phyloP scores from a whole-genome alignment of 805 yeast species.

The Zygotorulaspora sp. region DNA sequence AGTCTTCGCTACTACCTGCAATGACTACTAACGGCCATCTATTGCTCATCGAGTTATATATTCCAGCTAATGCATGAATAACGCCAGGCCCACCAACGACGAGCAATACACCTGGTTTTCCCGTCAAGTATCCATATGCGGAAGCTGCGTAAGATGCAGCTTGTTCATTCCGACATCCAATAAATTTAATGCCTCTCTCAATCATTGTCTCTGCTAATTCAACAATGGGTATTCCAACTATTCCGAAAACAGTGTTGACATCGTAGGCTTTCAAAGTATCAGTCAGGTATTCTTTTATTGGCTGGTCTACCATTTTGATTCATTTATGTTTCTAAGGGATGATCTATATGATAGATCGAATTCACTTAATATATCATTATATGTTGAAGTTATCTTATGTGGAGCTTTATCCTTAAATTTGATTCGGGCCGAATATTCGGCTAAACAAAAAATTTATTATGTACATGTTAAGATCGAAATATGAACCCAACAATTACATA shows the following conservation, averaged over 20 bases:
- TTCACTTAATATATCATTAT: no score
- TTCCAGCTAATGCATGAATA: conserved; percentile 62
- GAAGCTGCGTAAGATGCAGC: conserved; percentile 75
- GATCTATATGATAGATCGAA: no score
- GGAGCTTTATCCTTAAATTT: no score
- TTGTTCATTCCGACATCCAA: conserved; percentile 66
- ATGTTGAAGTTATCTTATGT: no score
- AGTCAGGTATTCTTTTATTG: conserved; percentile 39
- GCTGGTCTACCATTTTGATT: background rate
- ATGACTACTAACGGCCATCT: conserved; percentile 62
- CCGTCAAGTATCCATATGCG: conserved; percentile 60
- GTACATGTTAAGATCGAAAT: no score
- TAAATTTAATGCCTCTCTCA: conserved; percentile 48
- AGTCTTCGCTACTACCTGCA: conserved; percentile 54
- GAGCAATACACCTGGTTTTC: conserved; percentile 59
- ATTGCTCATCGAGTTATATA: conserved; percentile 57
- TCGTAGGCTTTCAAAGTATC: conserved; percentile 44
- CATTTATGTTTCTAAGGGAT: no score
- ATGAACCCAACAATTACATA: no score
- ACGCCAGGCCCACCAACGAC: conserved; percentile 78
- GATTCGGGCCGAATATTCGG: conserved; percentile 9
- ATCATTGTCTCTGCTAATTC: conserved; percentile 62
- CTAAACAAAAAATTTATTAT: no score
- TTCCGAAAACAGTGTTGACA: conserved; percentile 57
- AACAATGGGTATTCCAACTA: conserved; percentile 73